Percentiles rank a stretch among this genome's conserved stretches.
Conservation (phyloP, 2,329 filamentous ascomycete genomes). For the Teratosphaeria destructans region DNA sequence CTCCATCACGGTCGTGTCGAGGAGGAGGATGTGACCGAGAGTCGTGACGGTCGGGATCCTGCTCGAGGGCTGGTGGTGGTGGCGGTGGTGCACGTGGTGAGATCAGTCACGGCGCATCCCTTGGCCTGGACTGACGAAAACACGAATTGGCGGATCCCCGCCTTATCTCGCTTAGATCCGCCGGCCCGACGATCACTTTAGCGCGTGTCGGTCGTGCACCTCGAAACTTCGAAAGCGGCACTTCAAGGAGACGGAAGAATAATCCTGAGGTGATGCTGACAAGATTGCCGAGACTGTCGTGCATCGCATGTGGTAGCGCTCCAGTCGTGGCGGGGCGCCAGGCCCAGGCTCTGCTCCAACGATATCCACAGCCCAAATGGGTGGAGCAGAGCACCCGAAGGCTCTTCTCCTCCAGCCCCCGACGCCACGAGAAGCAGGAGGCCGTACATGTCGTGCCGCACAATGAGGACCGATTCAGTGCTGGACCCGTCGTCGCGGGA, state of each 20-base stretch:
- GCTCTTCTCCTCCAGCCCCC: conserved; percentile 1
- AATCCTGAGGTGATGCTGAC: background rate
- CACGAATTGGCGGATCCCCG: background rate
- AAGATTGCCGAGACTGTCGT: background rate
- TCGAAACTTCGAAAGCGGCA: background rate
- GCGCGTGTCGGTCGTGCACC: background rate
- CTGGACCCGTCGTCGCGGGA: background rate
- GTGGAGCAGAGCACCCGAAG: background rate
- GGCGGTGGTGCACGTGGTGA: too few species aligned
- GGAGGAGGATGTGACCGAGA: background rate
- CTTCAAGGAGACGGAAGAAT: too few species aligned
- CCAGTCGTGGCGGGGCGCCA: background rate
- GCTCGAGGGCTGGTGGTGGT: background rate
- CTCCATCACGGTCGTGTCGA: background rate
- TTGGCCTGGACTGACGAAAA: background rate
- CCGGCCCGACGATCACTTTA: background rate
- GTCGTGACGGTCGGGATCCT: background rate
- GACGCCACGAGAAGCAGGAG: background rate
- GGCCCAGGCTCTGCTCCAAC: background rate
- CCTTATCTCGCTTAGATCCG: background rate
- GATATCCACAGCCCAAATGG: conserved; percentile 1
- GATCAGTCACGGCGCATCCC: background rate
- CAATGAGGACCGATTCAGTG: background rate
- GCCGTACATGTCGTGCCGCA: background rate
- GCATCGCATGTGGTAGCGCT: background rate